These are phyloP conservation scores for Wickerhamomyces canadensis DNA, from an alignment of 805 yeast genomes.

Conservation along the genomic window DNA sequence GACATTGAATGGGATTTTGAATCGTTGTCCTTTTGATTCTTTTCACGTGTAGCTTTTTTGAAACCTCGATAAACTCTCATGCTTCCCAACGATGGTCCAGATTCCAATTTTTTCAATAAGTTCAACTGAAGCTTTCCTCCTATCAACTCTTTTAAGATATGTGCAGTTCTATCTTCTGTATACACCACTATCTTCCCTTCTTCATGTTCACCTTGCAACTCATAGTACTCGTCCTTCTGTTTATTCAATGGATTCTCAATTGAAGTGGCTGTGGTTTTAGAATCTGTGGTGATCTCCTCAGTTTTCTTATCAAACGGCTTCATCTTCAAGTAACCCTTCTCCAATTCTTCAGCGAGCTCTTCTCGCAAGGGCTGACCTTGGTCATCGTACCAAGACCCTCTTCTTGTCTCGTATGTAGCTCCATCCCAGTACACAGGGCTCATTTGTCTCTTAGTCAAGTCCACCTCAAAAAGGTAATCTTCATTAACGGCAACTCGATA, in stretches of 20 bases:
- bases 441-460: slow-evolving; percentile 47
- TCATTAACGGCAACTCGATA: slow-evolving; percentile 61
- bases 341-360: slow-evolving; percentile 51
- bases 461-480: slow-evolving; percentile 73
- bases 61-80: slow-evolving; percentile 47
- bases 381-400: slow-evolving; percentile 78
- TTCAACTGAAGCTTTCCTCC: slow-evolving; percentile 34
- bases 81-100: slow-evolving; percentile 39
- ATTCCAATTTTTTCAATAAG: slow-evolving; percentile 29
- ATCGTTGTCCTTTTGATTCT: no score
- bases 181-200: slow-evolving; percentile 35
- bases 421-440: slow-evolving; percentile 86
- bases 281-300: slow-evolving; percentile 8
- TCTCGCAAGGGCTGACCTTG: slow-evolving; percentile 51
- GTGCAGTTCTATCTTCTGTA: slow-evolving; percentile 39
- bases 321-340: slow-evolving; percentile 41
- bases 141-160: slow-evolving; percentile 38
- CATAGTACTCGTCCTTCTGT: slow-evolving; percentile 10
- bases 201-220: slow-evolving; percentile 17
- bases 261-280: no score
- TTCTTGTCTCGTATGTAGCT: slow-evolving; percentile 71
- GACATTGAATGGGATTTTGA: slow-evolving; percentile 3
- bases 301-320: slow-evolving; percentile 28
- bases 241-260: slow-evolving; percentile 14
- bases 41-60: slow-evolving; percentile 10